Evolutionary conservation across 768 basidiomycete species (phyloP).

Genomic region (Pholiota conissans): DNA sequence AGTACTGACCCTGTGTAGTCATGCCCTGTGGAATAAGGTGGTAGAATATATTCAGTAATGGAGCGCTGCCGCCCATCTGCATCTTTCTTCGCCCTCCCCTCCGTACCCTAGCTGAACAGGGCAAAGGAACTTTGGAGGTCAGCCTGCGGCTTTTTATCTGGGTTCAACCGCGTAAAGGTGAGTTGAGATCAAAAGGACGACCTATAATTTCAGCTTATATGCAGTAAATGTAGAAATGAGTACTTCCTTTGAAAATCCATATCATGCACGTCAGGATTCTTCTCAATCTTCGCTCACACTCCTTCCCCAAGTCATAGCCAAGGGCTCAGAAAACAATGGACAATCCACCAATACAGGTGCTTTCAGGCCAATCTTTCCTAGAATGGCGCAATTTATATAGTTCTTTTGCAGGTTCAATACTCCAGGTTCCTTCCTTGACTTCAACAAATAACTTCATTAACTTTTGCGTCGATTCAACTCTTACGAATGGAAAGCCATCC

Average conservation of each 20-base stretch:
- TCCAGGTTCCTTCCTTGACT: neutral
- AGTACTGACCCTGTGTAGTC: too few relatives aligned
- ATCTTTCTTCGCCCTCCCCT: too few relatives aligned
- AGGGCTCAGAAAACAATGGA: neutral
- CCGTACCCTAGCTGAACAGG: too few relatives aligned
- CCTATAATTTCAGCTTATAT: neutral
- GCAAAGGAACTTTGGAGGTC: too few relatives aligned
- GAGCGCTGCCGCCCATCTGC: too few relatives aligned
- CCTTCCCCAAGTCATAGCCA: neutral
- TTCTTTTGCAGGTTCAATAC: neutral
- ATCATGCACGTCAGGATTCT: neutral
- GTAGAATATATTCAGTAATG: too few relatives aligned
- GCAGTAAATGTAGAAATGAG: neutral
- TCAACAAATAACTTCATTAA: neutral
- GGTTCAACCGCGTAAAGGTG: neutral
- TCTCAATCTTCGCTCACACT: neutral
- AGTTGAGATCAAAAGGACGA: too few relatives aligned
- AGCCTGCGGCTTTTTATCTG: too few relatives aligned
- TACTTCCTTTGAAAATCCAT: neutral
- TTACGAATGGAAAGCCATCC: constrained; percentile 39
- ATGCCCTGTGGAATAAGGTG: too few relatives aligned
- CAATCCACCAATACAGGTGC: constrained; percentile 29
- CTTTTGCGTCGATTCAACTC: neutral
- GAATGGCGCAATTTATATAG: neutral
- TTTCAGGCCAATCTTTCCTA: neutral